These are phyloP conservation scores for Elaeis guineensis DNA, from an alignment of 176 grass and related monocot genomes.

Conservation along the genomic window DNA sequence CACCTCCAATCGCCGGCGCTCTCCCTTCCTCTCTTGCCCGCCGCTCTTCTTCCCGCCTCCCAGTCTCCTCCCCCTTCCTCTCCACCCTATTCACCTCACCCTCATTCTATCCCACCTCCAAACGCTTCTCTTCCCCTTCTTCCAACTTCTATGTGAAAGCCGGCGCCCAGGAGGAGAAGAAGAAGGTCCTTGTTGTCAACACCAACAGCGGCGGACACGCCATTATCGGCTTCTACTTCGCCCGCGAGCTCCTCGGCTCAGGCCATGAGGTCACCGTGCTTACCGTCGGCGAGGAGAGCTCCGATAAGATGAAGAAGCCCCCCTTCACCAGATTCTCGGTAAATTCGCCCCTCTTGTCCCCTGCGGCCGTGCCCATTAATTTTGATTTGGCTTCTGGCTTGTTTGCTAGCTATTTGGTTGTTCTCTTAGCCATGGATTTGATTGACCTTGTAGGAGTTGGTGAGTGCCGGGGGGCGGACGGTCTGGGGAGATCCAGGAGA, in stretches of 20 bases:
- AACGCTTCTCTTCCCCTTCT: conserved; percentile 8
- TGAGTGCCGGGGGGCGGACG: conserved; percentile 52
- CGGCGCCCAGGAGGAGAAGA: conserved; percentile 34
- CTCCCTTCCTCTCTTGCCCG: conserved; percentile 8
- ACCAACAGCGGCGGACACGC: conserved; percentile 71
- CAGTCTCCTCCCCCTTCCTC: not conserved
- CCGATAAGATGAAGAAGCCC: conserved; percentile 94
- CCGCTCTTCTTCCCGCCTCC: not conserved
- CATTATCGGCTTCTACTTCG: conserved; percentile 85
- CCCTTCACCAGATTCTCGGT: conserved; percentile 86
- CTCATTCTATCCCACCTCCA: not conserved
- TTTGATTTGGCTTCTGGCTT: too few relatives aligned
- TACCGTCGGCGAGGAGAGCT: conserved; percentile 74
- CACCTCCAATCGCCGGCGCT: conserved; percentile 2
- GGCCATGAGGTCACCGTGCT: conserved; percentile 78
- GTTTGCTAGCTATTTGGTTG: too few relatives aligned
- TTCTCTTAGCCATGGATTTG: too few relatives aligned
- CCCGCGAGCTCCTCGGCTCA: conserved; percentile 51
- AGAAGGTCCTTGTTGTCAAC: conserved; percentile 76
- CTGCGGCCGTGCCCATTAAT: too few relatives aligned
- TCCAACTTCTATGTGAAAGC: conserved; percentile 4
- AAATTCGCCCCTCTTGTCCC: not conserved
- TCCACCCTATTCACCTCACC: conserved; percentile 7
- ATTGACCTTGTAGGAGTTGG: conserved; percentile 43
- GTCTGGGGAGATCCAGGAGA: conserved; percentile 62